Conservation (phyloP, 2,329 filamentous ascomycete genomes). For the Westerdykella ornata region DNA sequence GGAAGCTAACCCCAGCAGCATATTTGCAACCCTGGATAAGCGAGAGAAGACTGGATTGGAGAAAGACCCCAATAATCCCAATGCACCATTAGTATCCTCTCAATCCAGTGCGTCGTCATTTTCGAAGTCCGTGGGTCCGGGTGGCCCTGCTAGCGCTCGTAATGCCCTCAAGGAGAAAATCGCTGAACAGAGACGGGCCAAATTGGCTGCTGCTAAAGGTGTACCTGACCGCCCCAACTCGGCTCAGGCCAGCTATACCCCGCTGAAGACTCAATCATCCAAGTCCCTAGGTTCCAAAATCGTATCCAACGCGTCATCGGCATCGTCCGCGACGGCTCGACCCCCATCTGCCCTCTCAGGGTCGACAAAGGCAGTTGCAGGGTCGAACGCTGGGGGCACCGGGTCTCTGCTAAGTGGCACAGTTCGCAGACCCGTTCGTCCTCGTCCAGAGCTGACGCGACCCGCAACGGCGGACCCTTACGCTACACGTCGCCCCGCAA, state of each 20-base stretch:
- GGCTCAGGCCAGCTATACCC: conserved; percentile 49
- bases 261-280: conserved; percentile 37
- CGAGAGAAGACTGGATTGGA: conserved; percentile 75
- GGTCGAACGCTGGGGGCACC: conserved; percentile 26
- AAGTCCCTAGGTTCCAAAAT: conserved; percentile 28
- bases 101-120: conserved; percentile 44
- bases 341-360: conserved; percentile 36
- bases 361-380: conserved; percentile 28
- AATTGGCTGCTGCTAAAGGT: conserved; percentile 39
- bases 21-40: conserved; percentile 70
- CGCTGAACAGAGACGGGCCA: conserved; percentile 66
- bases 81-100: conserved; percentile 46
- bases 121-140: conserved; percentile 44
- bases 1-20: conserved; percentile 45
- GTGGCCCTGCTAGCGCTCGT: conserved; percentile 41
- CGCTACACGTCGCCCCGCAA: conserved; percentile 32
- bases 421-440: conserved; percentile 46
- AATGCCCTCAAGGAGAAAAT: conserved; percentile 73
- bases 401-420: conserved; percentile 53
- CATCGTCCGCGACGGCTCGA: conserved; percentile 24
- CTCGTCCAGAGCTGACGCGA: conserved; percentile 43
- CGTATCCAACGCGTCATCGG: conserved; percentile 24
- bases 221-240: conserved; percentile 52
- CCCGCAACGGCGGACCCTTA: conserved; percentile 53
- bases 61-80: conserved; percentile 77